These are phyloP conservation scores for Nothophoma quercina DNA, from an alignment of 2,329 filamentous ascomycete species.

Conservation along the genomic window DNA sequence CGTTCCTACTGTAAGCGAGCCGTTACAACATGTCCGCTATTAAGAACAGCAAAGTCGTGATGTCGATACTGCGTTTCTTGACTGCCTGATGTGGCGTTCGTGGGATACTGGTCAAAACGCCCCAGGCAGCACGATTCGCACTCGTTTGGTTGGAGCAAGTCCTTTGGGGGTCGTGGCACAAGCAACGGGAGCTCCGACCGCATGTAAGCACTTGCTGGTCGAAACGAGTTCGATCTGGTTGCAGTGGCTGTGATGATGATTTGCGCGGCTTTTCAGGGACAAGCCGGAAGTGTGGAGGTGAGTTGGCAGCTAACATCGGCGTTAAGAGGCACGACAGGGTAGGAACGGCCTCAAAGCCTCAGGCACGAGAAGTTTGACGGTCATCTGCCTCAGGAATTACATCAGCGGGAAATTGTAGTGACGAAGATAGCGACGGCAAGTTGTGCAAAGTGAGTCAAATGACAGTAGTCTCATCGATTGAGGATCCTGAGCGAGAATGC, in stretches of 20 bases:
- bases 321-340: too few species aligned
- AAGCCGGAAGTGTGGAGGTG: constrained; percentile 32
- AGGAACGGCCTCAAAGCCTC: constrained; percentile 24
- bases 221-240: constrained; percentile 34
- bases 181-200: constrained; percentile 24
- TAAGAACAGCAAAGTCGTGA: constrained; percentile 6
- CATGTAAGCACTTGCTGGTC: constrained; percentile 26
- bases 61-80: constrained; percentile 17
- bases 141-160: constrained; percentile 34
- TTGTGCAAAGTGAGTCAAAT: constrained; percentile 30
- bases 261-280: constrained; percentile 25
- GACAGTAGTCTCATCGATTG: constrained; percentile 6
- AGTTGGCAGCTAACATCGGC: constrained; percentile 26
- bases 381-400: constrained; percentile 41
- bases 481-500: constrained; percentile 12
- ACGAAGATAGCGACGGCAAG: constrained; percentile 29
- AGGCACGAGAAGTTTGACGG: constrained; percentile 35
- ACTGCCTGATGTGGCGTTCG: constrained; percentile 18
- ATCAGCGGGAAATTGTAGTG: constrained; percentile 26
- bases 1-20: background rate
- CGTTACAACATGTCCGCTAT: constrained; percentile 9
- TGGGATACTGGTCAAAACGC: constrained; percentile 24
- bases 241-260: constrained; percentile 35
- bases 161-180: constrained; percentile 27
- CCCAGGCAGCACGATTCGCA: constrained; percentile 43